phyloP scores from a whole-genome alignment of 2,329 filamentous ascomycete species.

The Venturia oleaginea region DNA sequence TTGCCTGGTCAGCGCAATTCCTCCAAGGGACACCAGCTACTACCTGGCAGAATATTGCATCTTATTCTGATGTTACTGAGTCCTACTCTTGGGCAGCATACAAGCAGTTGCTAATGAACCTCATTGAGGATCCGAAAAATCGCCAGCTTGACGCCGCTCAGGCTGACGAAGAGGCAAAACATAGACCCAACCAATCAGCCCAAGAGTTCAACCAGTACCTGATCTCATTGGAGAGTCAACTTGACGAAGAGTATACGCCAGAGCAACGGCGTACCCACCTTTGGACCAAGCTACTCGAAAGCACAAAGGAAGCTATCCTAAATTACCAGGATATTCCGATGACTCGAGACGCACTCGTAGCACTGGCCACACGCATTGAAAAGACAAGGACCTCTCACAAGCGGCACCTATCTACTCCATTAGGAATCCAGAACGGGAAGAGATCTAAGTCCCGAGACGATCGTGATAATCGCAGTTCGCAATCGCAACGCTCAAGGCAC shows the following conservation, averaged over 20 bases:
- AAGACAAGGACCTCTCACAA: neutral
- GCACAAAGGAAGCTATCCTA: neutral
- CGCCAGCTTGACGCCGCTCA: neutral
- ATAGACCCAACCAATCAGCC: neutral
- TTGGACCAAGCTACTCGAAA: neutral
- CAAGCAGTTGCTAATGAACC: neutral
- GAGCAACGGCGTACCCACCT: neutral
- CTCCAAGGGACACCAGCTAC: neutral
- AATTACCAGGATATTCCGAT: slow-evolving; percentile 3
- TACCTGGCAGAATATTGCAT: neutral
- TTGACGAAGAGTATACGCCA: neutral
- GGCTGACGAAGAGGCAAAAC: neutral
- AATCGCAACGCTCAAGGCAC: too few relatives aligned
- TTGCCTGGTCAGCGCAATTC: neutral
- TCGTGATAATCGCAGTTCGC: too few relatives aligned
- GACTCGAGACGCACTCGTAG: neutral
- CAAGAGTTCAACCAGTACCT: slow-evolving; percentile 5
- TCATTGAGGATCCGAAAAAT: neutral
- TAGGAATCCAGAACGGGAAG: too few relatives aligned
- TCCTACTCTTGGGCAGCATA: neutral
- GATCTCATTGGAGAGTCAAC: neutral
- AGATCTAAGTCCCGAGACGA: too few relatives aligned
- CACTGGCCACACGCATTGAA: neutral
- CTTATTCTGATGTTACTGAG: neutral
- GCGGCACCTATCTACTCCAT: too few relatives aligned